Base-by-base conservation (phyloP, 1,284 basidiomycete species). In the Phenoliferia sp. region DNA sequence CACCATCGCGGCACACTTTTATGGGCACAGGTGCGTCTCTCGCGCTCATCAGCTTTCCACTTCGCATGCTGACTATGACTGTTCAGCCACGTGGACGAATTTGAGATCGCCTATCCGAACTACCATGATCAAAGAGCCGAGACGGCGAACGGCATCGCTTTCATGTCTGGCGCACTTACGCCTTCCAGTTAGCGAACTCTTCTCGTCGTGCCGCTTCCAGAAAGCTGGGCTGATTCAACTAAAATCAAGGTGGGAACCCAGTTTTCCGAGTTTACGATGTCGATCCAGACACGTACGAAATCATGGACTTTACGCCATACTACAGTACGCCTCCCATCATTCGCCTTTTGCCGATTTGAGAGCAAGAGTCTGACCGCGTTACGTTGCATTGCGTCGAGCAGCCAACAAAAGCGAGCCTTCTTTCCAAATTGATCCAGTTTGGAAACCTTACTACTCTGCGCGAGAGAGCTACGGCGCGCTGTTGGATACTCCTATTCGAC, bases 361-460 rank as follows among this genome's bases (percentile, higher is more conserved):
- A 19, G 17, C 35, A 6, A 9, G 17, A 32, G n/a, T 48, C 31
- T 19, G 3, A 17, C 32, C 9, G 28, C 35, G 17, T 48, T 29
- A 33, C 4, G 44, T 22, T 16, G 50, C 33, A 29, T n/a, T 44
- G 12, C 10, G 17, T 9, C 28, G 9, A 6, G 79, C 80, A 63
- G 79, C 72, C 59, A 74, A 76, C 67, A 64, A 66, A n/a, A 67
- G 70, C 16, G 69, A 70, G 22, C 71, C 73, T 7, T 29, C 59
- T 3, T 72, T 62, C 61, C 59, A 73, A 54, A 17, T 66, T 64
- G 44, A 69, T 82, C 85, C 85, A 1, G 78, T 77, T 57, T 87
- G 85, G 85, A 73, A 80, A 31, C 80, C 83, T 5, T 84, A 84
- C 72, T 87, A 87, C 76, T 85, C 84, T 31, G 86, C 85, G 1